phyloP scores from a whole-genome alignment of 495 filamentous ascomycete species.

The Trichoderma virens region DNA sequence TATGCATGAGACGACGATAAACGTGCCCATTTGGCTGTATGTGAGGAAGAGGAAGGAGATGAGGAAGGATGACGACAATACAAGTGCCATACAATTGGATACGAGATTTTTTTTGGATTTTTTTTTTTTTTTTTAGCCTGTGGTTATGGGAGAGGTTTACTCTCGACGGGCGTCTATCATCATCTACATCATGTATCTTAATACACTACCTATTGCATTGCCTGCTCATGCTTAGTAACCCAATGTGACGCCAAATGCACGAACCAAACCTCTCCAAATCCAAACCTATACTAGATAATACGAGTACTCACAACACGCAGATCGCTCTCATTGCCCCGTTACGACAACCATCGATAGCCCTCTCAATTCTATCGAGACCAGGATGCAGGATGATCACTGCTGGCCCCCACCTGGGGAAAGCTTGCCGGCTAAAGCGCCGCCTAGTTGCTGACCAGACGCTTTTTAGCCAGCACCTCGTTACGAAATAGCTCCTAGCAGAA shows the following conservation, averaged over 20 bases:
- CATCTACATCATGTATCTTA: too few species aligned
- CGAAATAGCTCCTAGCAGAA: neutral
- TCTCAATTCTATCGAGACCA: neutral
- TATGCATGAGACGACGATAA: neutral
- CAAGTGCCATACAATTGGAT: neutral
- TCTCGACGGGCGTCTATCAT: too few species aligned
- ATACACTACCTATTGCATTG: too few species aligned
- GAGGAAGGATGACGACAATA: too few species aligned
- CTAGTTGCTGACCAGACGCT: neutral
- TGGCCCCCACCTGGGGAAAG: slow-evolving; percentile 1
- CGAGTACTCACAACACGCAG: too few species aligned
- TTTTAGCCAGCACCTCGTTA: neutral
- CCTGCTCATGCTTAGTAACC: too few species aligned
- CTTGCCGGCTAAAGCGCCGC: neutral
- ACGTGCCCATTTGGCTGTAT: neutral
- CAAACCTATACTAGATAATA: too few species aligned
- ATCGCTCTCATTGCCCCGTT: too few species aligned
- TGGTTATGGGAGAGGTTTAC: too few species aligned
- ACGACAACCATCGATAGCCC: too few species aligned
- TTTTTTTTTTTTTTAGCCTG: neutral
- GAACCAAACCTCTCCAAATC: too few species aligned
- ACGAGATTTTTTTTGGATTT: neutral
- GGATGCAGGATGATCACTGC: neutral
- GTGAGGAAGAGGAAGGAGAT: neutral
- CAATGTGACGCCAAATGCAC: too few species aligned